These are phyloP conservation scores for Pseudocercospora ulei DNA, from an alignment of 2,329 filamentous ascomycete genomes.

Conservation along the genomic window DNA sequence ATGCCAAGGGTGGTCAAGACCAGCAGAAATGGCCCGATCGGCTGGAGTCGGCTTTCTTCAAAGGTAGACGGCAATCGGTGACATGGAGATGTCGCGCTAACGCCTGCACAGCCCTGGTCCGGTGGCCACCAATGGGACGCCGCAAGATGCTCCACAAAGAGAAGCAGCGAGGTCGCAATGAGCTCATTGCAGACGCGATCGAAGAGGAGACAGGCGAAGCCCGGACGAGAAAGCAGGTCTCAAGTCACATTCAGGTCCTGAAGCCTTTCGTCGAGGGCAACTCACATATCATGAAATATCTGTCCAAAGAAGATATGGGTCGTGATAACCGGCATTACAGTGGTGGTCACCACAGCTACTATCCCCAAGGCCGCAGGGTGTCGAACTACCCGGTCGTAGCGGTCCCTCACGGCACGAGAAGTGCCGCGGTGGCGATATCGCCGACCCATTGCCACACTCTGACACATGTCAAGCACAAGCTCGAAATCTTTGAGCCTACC, in stretches of 20 bases:
- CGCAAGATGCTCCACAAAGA: slow-evolving; percentile 42
- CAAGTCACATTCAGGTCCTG: slow-evolving; percentile 55
- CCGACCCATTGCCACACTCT: slow-evolving; percentile 10
- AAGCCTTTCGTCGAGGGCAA: slow-evolving; percentile 48
- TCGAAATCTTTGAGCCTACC: slow-evolving; percentile 28
- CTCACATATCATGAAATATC: slow-evolving; percentile 41
- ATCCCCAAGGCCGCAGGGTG: slow-evolving; percentile 14
- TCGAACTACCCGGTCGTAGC: slow-evolving; percentile 23
- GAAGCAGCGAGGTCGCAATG: slow-evolving; percentile 51
- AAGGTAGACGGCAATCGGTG: slow-evolving; percentile 33
- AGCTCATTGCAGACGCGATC: slow-evolving; percentile 53
- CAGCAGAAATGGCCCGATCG: slow-evolving; percentile 42
- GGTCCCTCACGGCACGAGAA: slow-evolving; percentile 13
- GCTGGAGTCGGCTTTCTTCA: slow-evolving; percentile 43
- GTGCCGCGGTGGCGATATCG: slow-evolving; percentile 2
- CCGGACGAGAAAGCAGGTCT: slow-evolving; percentile 51
- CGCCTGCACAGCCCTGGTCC: slow-evolving; percentile 39
- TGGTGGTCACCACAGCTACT: slow-evolving; percentile 7
- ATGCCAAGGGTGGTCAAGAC: slow-evolving; percentile 26
- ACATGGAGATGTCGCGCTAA: slow-evolving; percentile 15
- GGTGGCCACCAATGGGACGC: slow-evolving; percentile 51
- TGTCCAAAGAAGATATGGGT: slow-evolving; percentile 34
- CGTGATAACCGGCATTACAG: slow-evolving; percentile 13
- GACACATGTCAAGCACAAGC: slow-evolving; percentile 19
- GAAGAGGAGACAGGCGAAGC: slow-evolving; percentile 45